phyloP scores from a whole-genome alignment of 345 rosid species.

The Arabidopsis suecica region DNA sequence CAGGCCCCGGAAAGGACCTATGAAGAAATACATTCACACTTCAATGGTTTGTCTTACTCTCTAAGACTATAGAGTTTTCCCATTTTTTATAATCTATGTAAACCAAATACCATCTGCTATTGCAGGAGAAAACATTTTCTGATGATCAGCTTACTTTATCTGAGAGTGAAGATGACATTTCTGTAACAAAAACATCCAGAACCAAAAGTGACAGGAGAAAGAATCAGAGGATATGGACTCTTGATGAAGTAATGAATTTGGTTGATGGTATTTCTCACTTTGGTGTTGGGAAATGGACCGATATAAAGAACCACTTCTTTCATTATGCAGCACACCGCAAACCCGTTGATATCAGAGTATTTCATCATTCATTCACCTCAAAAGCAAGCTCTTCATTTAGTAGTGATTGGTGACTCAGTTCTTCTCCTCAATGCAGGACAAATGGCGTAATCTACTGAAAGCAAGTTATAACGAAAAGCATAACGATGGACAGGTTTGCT shows the following conservation, averaged over 20 bases:
- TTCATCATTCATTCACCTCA: background rate
- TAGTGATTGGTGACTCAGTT: conserved; percentile 14
- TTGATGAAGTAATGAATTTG: conserved; percentile 73
- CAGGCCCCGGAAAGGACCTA: conserved; percentile 48
- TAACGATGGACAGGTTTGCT: conserved; percentile 59
- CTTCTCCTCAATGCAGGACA: conserved; percentile 62
- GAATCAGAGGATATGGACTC: conserved; percentile 90
- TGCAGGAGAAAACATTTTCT: conserved; percentile 52
- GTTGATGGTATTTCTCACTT: conserved; percentile 83
- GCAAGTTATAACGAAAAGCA: conserved; percentile 55
- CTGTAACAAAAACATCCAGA: conserved; percentile 50
- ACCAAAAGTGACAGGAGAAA: conserved; percentile 70
- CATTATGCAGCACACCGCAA: conserved; percentile 73
- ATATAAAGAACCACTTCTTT: conserved; percentile 75
- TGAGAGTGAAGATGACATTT: conserved; percentile 63
- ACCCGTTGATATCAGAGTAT: conserved; percentile 92
- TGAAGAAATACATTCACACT: conserved; percentile 47
- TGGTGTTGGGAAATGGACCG: conserved; percentile 96
- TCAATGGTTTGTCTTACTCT: conserved; percentile 46
- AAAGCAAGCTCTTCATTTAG: conserved; percentile 2
- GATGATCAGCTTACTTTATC: conserved; percentile 56
- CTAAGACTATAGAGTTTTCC: conserved; percentile 6
- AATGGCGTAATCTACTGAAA: conserved; percentile 93
- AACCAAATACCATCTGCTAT: conserved; percentile 19
- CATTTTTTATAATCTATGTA: background rate